These are phyloP conservation scores for Malania oleifera DNA, from an alignment of 164 flowering plant species.

Conservation along the genomic window DNA sequence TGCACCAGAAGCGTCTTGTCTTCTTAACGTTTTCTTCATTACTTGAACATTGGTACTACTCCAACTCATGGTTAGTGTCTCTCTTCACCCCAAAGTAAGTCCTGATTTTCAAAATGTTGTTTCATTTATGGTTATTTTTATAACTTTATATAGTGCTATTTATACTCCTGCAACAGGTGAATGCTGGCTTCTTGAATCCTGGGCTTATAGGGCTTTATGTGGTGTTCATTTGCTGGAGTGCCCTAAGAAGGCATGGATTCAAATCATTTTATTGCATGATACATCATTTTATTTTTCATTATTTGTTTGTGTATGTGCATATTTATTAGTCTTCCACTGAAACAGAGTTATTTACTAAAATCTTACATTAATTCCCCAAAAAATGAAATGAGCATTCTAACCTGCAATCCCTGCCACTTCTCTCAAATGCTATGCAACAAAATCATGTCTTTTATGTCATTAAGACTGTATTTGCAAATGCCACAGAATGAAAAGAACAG, in stretches of 20 bases:
- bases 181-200: conserved; percentile 73
- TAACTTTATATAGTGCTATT: background rate
- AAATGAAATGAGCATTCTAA: background rate
- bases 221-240: conserved; percentile 91
- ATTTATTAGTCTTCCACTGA: no score
- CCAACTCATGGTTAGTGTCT: conserved; percentile 79
- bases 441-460: background rate
- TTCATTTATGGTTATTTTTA: background rate
- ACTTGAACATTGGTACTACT: conserved; percentile 81
- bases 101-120: background rate
- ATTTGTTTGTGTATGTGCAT: no score
- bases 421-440: background rate
- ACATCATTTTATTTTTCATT: background rate
- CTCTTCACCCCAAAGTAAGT: conserved; percentile 78
- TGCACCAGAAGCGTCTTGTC: conserved; percentile 63
- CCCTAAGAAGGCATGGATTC: conserved; percentile 63
- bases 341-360: background rate
- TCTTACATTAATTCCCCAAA: background rate
- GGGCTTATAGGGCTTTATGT: conserved; percentile 90
- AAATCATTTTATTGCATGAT: background rate
- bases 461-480: no score
- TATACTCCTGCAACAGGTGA: conserved; percentile 40
- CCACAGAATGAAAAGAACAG: no score
- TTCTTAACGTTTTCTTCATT: conserved; percentile 76
- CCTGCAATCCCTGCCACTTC: background rate